Percentiles rank a stretch among this genome's conserved stretches.
Conservation (phyloP, 2,329 filamentous ascomycete species). For the Torrubiellomyces zombiae region DNA sequence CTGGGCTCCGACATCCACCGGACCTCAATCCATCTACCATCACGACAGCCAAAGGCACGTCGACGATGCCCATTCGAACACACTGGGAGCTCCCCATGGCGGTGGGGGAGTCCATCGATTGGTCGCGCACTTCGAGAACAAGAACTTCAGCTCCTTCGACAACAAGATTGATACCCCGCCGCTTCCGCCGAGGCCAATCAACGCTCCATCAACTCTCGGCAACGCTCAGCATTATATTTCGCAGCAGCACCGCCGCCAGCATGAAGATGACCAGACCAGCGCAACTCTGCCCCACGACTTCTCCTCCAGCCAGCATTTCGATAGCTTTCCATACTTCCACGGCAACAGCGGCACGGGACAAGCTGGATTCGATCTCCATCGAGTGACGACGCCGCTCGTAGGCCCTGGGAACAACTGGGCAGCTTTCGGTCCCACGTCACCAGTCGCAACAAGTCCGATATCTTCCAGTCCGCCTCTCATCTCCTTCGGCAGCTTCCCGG, state of each 20-base stretch:
- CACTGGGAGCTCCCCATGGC: conserved; percentile 9
- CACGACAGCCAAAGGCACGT: conserved; percentile 7
- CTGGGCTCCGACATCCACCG: conserved; percentile 17
- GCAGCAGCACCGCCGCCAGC: conserved; percentile 9
- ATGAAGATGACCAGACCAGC: too few species aligned
- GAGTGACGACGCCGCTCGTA: conserved; percentile 15
- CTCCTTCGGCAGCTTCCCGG: conserved; percentile 16
- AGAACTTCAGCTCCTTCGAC: conserved; percentile 16
- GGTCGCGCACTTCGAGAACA: conserved; percentile 24
- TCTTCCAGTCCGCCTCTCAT: conserved; percentile 13
- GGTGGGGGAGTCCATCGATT: conserved; percentile 17
- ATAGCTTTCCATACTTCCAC: conserved; percentile 3
- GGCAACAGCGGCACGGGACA: conserved; percentile 2
- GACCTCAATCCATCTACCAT: conserved; percentile 13
- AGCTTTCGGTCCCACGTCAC: conserved; percentile 12
- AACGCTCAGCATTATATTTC: conserved; percentile 7
- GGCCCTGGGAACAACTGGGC: conserved; percentile 17
- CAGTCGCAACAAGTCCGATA: conserved; percentile 16
- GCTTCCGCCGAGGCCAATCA: conserved; percentile 17
- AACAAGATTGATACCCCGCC: conserved; percentile 18
- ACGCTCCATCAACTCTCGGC: conserved; percentile 10
- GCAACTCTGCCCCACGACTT: too few species aligned
- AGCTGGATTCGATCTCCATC: conserved; percentile 9
- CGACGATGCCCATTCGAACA: too few species aligned
- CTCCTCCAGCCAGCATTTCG: conserved; percentile 4